Conservation (phyloP, 441 rosid genomes). For the Jatropha podagrica region DNA sequence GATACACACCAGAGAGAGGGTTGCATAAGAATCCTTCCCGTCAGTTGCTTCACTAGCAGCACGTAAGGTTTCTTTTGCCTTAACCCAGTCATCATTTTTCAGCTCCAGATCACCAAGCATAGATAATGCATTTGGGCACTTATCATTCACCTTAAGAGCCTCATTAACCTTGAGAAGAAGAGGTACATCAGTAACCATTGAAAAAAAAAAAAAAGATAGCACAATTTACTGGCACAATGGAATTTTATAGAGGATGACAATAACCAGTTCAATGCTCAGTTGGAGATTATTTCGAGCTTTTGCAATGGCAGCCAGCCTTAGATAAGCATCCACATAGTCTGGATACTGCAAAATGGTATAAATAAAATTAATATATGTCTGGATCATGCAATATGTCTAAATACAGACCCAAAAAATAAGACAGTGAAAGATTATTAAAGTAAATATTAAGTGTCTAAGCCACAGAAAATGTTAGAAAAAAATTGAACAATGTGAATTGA, state of each 20-base stretch:
- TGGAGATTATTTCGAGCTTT: slow-evolving; percentile 89
- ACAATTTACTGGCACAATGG: not conserved
- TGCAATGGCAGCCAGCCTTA: slow-evolving; percentile 95
- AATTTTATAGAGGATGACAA: not conserved
- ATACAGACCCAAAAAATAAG: not conserved
- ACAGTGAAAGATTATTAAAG: not conserved
- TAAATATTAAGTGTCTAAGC: not conserved
- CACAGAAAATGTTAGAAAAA: not conserved
- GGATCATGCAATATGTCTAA: slow-evolving; percentile 10
- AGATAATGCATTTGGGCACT: slow-evolving; percentile 87
- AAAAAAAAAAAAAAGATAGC: slow-evolving; percentile 8
- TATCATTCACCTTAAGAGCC: slow-evolving; percentile 90
- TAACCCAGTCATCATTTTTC: slow-evolving; percentile 99
- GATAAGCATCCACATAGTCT: slow-evolving; percentile 85
- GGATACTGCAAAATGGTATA: slow-evolving; percentile 65
- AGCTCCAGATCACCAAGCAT: slow-evolving; percentile 99
- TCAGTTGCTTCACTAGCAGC: slow-evolving; percentile 96
- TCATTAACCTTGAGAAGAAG: slow-evolving; percentile 67
- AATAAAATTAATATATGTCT: slow-evolving; percentile 25
- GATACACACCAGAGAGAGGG: slow-evolving; percentile 78
- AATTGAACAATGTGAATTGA: not conserved
- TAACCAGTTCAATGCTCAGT: slow-evolving; percentile 95
- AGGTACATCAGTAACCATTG: not conserved
- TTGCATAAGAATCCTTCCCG: slow-evolving; percentile 97
- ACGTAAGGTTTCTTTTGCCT: slow-evolving; percentile 97